Conservation (phyloP, 306 rosid species). For the Rosa lucieae region DNA sequence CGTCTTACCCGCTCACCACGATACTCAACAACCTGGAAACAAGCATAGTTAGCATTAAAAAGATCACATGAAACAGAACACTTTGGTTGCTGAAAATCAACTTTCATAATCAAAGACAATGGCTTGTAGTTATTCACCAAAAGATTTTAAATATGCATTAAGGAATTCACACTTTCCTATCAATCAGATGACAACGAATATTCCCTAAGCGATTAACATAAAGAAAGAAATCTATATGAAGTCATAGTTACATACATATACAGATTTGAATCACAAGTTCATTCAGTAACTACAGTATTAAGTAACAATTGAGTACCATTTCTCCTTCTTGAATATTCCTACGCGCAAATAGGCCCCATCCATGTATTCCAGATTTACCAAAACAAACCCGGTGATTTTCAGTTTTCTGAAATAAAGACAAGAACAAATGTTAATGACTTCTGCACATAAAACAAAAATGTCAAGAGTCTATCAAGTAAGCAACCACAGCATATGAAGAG, state of each 20-base stretch:
- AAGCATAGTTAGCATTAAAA: constrained; percentile 21
- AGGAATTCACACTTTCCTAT: neutral
- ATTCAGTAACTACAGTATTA: constrained; percentile 1
- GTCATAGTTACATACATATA: neutral
- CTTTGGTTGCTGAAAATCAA: neutral
- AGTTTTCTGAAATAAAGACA: constrained; percentile 59
- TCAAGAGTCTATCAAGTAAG: constrained; percentile 7
- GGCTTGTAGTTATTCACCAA: neutral
- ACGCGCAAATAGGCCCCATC: constrained; percentile 99
- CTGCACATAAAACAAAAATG: neutral
- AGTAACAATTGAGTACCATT: constrained; percentile 75
- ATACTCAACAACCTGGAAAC: constrained; percentile 81
- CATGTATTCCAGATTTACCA: constrained; percentile 99
- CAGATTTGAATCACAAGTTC: neutral
- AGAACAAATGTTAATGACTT: constrained; percentile 17
- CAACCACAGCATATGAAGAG: constrained; percentile 18
- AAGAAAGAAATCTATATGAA: neutral
- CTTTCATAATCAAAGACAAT: neutral
- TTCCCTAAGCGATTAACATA: neutral
- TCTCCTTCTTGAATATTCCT: constrained; percentile 91
- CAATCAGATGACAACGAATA: neutral
- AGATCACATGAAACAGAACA: constrained; percentile 11
- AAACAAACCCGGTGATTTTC: constrained; percentile 77
- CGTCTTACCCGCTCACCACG: constrained; percentile 89
- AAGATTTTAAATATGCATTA: neutral